A percentile compares a stretch with the other conserved stretches of the same genome.
Evolutionary conservation across 1,284 basidiomycete genomes (phyloP).

Genomic region (Pterulicium gracile): DNA sequence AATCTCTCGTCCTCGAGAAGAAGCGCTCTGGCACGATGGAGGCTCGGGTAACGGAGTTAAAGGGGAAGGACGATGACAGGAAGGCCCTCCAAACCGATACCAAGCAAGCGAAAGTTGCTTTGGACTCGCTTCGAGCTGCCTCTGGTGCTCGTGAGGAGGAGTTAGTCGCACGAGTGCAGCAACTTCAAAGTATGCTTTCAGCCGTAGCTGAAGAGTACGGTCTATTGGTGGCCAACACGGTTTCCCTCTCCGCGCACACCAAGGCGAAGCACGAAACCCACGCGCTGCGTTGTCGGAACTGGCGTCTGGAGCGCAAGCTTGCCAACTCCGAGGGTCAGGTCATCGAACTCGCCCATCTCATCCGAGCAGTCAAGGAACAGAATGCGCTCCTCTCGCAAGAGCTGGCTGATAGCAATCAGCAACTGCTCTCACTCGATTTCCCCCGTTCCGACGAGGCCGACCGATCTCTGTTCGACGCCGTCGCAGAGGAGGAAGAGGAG

Average conservation of each 20-base stretch:
- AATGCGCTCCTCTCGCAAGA: slow-evolving; percentile 32
- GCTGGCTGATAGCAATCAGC: slow-evolving; percentile 31
- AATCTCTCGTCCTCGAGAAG: slow-evolving; percentile 33
- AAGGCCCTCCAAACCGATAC: slow-evolving; percentile 23
- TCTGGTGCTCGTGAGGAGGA: slow-evolving; percentile 28
- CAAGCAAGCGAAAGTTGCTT: slow-evolving; percentile 18
- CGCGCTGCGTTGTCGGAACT: slow-evolving; percentile 29
- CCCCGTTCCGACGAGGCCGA: too few species aligned
- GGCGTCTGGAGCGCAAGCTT: slow-evolving; percentile 53
- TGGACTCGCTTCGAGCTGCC: slow-evolving; percentile 15
- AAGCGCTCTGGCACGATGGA: slow-evolving; percentile 38
- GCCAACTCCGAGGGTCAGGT: slow-evolving; percentile 61
- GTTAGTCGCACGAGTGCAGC: slow-evolving; percentile 38
- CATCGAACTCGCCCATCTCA: slow-evolving; percentile 47
- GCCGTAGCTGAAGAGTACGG: slow-evolving; percentile 49
- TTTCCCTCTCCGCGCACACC: slow-evolving; percentile 28
- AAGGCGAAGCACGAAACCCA: slow-evolving; percentile 31
- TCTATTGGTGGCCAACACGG: slow-evolving; percentile 38
- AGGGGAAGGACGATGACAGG: slow-evolving; percentile 30
- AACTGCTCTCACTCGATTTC: slow-evolving; percentile 22
- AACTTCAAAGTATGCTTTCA: slow-evolving; percentile 30
- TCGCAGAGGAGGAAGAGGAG: too few species aligned
- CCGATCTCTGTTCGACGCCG: too few species aligned
- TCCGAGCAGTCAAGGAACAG: slow-evolving; percentile 45
- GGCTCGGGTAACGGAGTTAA: slow-evolving; percentile 29